A percentile compares a stretch with the other conserved stretches of the same genome.
phyloP scores from a whole-genome alignment of 2,329 filamentous ascomycete genomes.

The Fusarium buharicum region DNA sequence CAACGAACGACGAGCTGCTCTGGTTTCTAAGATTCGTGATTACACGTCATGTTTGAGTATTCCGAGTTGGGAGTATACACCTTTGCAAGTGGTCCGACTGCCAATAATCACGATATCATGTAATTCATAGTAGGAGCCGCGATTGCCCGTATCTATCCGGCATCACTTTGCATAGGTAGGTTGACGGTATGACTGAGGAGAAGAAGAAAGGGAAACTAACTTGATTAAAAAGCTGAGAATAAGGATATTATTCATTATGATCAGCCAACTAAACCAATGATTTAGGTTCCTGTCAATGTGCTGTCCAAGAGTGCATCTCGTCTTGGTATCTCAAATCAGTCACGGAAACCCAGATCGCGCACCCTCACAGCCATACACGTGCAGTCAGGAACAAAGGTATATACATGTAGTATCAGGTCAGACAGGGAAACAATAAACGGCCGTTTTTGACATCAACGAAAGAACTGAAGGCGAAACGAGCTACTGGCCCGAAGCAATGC shows the following conservation, averaged over 20 bases:
- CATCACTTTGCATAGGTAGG: too few relatives aligned
- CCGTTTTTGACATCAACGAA: background rate
- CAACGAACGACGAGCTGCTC: too few relatives aligned
- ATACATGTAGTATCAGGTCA: background rate
- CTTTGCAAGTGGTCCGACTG: too few relatives aligned
- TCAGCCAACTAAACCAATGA: too few relatives aligned
- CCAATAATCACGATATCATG: background rate
- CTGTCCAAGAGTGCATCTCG: too few relatives aligned
- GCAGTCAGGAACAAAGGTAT: background rate
- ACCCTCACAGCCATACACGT: conserved; percentile 2
- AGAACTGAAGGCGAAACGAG: conserved; percentile 2
- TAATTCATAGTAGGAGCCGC: background rate
- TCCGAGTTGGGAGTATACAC: too few relatives aligned
- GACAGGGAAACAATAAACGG: background rate
- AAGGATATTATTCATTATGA: background rate
- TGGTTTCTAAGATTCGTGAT: too few relatives aligned
- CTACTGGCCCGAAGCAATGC: conserved; percentile 44
- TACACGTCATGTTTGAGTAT: too few relatives aligned
- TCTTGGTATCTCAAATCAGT: too few relatives aligned
- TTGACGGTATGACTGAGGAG: background rate
- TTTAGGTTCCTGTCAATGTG: too few relatives aligned
- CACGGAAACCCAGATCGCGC: background rate
- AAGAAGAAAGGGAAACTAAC: background rate
- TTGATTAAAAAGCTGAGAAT: background rate
- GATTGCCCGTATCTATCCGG: background rate